A percentile compares a stretch with the other conserved stretches of the same genome.
Conservation (phyloP, 2,329 filamentous ascomycete species). For the Diaporthe citri region DNA sequence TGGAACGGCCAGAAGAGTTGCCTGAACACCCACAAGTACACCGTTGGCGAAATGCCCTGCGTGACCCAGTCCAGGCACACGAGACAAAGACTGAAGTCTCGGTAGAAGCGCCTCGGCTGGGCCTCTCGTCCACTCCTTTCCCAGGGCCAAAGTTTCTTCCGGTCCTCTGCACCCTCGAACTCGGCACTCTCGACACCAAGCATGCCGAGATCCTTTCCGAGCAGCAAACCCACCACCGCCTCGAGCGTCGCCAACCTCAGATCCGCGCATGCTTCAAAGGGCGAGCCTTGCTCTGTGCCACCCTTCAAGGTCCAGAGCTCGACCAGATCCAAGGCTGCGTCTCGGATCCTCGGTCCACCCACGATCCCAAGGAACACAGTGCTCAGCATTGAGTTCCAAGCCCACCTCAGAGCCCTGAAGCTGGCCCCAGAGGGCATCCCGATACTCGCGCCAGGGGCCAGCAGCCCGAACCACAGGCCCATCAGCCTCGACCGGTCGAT, state of each 20-base stretch:
- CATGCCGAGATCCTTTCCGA: conserved; percentile 1
- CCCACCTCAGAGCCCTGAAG: conserved; percentile 17
- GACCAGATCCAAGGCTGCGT: not conserved
- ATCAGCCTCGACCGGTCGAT: conserved; percentile 17
- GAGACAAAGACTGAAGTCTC: conserved; percentile 1
- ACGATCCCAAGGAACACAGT: not conserved
- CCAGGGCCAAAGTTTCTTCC: not conserved
- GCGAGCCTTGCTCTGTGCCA: too few species aligned
- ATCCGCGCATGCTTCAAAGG: conserved; percentile 1
- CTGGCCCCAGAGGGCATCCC: not conserved
- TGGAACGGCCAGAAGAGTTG: conserved; percentile 10
- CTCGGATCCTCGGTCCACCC: conserved; percentile 6
- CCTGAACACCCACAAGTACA: conserved; percentile 13
- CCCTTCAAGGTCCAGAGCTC: conserved; percentile 3
- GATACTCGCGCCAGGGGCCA: conserved; percentile 10
- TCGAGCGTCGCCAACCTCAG: conserved; percentile 11
- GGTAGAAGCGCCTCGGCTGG: not conserved
- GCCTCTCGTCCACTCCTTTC: not conserved
- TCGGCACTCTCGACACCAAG: not conserved
- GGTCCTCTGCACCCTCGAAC: not conserved
- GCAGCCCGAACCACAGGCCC: conserved; percentile 15
- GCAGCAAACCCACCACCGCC: conserved; percentile 5
- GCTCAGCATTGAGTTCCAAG: conserved; percentile 8
- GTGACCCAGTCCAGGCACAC: conserved; percentile 20
- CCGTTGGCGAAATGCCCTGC: conserved; percentile 3